Conservation (phyloP, 352 stramenopile species). For the Pythium plurisporium region DNA sequence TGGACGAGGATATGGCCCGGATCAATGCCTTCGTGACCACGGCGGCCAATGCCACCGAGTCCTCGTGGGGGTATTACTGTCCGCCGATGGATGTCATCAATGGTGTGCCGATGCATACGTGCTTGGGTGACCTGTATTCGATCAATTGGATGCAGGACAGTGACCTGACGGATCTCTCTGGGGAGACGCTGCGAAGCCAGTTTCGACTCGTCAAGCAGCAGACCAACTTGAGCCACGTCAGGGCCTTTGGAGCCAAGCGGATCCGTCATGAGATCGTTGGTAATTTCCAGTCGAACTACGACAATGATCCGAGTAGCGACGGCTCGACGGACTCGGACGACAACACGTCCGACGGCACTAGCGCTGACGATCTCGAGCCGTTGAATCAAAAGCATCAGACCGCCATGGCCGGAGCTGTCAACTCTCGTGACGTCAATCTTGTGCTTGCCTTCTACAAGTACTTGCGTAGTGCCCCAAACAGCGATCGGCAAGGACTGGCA, state of each 20-base stretch:
- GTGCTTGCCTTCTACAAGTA: constrained; percentile 80
- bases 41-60: constrained; percentile 84
- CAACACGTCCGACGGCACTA: constrained; percentile 13
- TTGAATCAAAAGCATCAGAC: neutral
- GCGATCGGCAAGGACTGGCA: constrained; percentile 33
- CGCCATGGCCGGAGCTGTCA: constrained; percentile 26
- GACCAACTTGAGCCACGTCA: constrained; percentile 85
- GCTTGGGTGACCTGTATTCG: constrained; percentile 87
- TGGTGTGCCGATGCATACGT: constrained; percentile 66
- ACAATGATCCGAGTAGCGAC: no score
- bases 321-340: no score
- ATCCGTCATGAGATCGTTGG: no score
- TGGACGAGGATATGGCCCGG: constrained; percentile 57
- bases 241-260: no score
- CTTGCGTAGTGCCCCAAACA: constrained; percentile 38
- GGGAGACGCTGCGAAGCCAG: constrained; percentile 76
- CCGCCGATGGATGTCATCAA: constrained; percentile 73
- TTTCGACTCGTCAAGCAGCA: constrained; percentile 62
- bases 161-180: constrained; percentile 72
- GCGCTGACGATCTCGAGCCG: neutral
- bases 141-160: constrained; percentile 92
- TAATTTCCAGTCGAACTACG: no score
- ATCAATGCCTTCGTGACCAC: constrained; percentile 89
- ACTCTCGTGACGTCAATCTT: constrained; percentile 66
- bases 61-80: constrained; percentile 89